Conservation (phyloP, 352 stramenopile species). For the Globisporangium recalcitrans region DNA sequence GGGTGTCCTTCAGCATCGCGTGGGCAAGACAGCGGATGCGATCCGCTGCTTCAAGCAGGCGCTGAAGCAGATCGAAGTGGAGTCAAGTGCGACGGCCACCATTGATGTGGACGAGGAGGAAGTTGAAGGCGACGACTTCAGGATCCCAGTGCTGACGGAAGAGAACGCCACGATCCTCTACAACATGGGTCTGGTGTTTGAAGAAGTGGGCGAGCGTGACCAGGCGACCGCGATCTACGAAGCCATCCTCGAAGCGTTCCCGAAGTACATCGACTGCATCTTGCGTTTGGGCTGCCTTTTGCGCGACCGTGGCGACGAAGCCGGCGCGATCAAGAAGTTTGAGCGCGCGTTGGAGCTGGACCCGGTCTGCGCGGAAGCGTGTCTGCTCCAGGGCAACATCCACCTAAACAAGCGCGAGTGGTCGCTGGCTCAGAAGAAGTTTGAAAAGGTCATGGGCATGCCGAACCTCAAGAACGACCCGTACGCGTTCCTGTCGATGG, state of each 20-base stretch:
- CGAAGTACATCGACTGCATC: slow-evolving; percentile 93
- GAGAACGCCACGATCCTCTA: slow-evolving; percentile 93
- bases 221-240: slow-evolving; percentile 91
- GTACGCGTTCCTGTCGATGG: slow-evolving; percentile 96
- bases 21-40: slow-evolving; percentile 86
- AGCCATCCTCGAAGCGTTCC: slow-evolving; percentile 90
- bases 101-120: slow-evolving; percentile 21
- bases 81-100: slow-evolving; percentile 20
- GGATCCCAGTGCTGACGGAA: slow-evolving; percentile 46
- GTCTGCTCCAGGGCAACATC: slow-evolving; percentile 95
- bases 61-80: slow-evolving; percentile 52
- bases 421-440: slow-evolving; percentile 92
- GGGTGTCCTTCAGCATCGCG: slow-evolving; percentile 75
- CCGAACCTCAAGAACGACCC: slow-evolving; percentile 94
- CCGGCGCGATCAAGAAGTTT: slow-evolving; percentile 86
- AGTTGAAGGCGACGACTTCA: slow-evolving; percentile 26
- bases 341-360: slow-evolving; percentile 91
- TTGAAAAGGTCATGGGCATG: slow-evolving; percentile 92
- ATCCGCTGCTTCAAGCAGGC: slow-evolving; percentile 89
- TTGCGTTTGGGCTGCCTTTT: slow-evolving; percentile 92
- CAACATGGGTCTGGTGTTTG: slow-evolving; percentile 94
- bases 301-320: slow-evolving; percentile 91
- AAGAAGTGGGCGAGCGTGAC: slow-evolving; percentile 89
- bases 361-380: slow-evolving; percentile 88
- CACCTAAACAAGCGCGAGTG: slow-evolving; percentile 94